Conservation (phyloP, 768 basidiomycete species). For the Leccinum disarticulatum region DNA sequence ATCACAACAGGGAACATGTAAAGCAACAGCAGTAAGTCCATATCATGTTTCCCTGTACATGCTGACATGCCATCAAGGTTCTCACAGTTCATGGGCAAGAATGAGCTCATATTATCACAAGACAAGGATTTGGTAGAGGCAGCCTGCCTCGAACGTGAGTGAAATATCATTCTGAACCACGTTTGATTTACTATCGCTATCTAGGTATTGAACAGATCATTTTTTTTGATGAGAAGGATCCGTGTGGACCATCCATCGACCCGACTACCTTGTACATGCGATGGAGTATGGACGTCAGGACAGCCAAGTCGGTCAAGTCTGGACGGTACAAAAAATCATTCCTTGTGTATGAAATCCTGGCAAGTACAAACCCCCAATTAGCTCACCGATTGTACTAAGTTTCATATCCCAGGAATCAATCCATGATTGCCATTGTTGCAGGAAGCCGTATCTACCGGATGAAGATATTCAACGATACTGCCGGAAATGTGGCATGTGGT, state of each 20-base stretch:
- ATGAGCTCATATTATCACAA: neutral
- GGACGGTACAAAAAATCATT: neutral
- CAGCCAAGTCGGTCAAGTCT: neutral
- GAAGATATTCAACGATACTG: neutral
- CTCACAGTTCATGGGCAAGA: neutral
- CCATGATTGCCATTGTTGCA: neutral
- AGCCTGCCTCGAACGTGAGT: neutral
- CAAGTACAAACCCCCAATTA: neutral
- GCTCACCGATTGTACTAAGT: too few species aligned
- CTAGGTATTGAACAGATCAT: neutral
- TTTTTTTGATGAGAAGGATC: neutral
- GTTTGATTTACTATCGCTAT: neutral
- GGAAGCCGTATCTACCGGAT: neutral
- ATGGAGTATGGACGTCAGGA: neutral
- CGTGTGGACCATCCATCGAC: neutral
- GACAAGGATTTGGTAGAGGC: neutral
- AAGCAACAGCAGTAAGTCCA: neutral
- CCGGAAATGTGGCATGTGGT: neutral
- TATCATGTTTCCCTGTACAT: neutral
- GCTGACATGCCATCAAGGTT: neutral
- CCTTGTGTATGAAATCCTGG: neutral
- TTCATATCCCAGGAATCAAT: neutral
- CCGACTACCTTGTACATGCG: neutral
- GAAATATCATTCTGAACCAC: neutral
- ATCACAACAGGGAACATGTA: neutral